Evolutionary conservation across 768 basidiomycete species (phyloP), one percentile per base, ranked within the genome.

Genomic region (Mycena vitilis): DNA sequence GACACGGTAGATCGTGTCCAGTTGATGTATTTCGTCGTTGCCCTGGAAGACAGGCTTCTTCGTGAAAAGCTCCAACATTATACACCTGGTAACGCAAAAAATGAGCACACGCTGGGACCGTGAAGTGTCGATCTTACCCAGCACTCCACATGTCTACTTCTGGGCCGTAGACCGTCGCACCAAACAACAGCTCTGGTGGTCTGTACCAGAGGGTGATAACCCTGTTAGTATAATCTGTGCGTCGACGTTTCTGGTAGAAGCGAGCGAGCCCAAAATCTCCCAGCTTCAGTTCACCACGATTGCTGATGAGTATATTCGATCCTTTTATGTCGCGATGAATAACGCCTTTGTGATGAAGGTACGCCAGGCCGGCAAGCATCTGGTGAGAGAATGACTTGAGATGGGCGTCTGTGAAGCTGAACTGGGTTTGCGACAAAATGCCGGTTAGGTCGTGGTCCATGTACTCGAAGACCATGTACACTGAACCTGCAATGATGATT

Each of bases 71-170:
- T 99, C 98, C 52, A 99, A 88, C 92, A 99, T 98, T 74, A 99
- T 99, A 79, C 98, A 99, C 51, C 96, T 99, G 71, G 6, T 30
- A 30, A 30, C 6, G 69, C 54, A 55, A 49, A 49, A 51, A 45
- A 60, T 38, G 69, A 67, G 60, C 36, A 60, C 40, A 52, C 20
- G 22, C 61, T 23, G 53, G n/a, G 30, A 23, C 16, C 36, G 54
- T 12, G 45, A 59, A 52, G 37, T 34, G 60, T 15, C 40, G 44
- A 42, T 15, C 47, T 73, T 81, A 97, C 95, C 98, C 98, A 48
- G 98, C 98, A 78, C 95, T 97, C 98, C 98, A 99, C 91, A 99
- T 98, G 75, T 99, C 98, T 25, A 99, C 97, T 75, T 97, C 96
- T 7, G 96, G 92, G 3, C 95, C 96, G 81, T 99, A 99, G 15